Conservation (phyloP, 2,329 filamentous ascomycete species). For the Colletotrichum destructivum region DNA sequence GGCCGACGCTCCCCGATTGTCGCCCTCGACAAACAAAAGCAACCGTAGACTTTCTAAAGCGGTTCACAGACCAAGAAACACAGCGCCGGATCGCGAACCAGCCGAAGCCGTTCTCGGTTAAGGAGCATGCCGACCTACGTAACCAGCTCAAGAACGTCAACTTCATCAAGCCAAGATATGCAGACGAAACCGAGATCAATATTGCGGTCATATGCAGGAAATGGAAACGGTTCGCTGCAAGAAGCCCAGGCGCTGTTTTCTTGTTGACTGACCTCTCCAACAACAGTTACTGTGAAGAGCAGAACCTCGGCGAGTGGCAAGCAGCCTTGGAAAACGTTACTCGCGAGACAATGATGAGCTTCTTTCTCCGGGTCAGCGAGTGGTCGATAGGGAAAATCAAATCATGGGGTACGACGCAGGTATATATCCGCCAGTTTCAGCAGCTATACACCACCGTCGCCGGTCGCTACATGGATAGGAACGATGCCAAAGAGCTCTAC, state of each 20-base stretch:
- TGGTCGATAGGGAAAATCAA: constrained; percentile 41
- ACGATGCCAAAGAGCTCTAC: constrained; percentile 47
- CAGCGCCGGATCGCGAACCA: constrained; percentile 15
- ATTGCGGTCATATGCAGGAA: constrained; percentile 43
- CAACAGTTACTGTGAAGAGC: constrained; percentile 26
- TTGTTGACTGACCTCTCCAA: constrained; percentile 29
- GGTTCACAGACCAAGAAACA: constrained; percentile 23
- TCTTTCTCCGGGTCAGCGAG: constrained; percentile 46
- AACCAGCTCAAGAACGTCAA: constrained; percentile 41
- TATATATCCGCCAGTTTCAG: constrained; percentile 48
- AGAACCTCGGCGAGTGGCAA: constrained; percentile 43
- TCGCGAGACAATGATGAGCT: constrained; percentile 45
- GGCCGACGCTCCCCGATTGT: not conserved
- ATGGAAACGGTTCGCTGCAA: constrained; percentile 44
- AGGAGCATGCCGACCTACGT: constrained; percentile 44
- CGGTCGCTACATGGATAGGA: constrained; percentile 46
- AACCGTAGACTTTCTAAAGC: constrained; percentile 38
- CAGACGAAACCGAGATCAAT: too few relatives aligned
- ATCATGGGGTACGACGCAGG: constrained; percentile 33
- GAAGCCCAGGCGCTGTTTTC: not conserved
- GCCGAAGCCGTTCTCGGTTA: constrained; percentile 41
- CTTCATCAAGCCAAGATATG: constrained; percentile 42
- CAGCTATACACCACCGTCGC: constrained; percentile 47
- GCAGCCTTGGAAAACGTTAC: constrained; percentile 43
- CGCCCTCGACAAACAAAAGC: constrained; percentile 19